A percentile compares a stretch with the other conserved stretches of the same genome.
Conservation (phyloP, 495 filamentous ascomycete genomes). For the Aspergillus avenaceus region DNA sequence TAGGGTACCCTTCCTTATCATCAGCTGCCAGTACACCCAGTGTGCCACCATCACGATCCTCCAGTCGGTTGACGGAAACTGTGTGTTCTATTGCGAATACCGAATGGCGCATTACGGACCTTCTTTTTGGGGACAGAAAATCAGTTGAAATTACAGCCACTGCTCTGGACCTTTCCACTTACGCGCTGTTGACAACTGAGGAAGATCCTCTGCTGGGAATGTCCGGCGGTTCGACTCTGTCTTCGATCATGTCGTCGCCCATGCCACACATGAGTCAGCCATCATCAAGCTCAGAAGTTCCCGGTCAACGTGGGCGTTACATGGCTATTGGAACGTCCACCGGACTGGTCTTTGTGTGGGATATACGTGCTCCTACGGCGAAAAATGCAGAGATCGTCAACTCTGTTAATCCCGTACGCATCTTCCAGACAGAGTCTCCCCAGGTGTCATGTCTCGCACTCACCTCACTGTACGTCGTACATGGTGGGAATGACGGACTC, state of each 20-base stretch:
- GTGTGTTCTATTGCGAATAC: slow-evolving; percentile 20
- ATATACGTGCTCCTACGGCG: slow-evolving; percentile 63
- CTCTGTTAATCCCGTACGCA: slow-evolving; percentile 60
- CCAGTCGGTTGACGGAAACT: slow-evolving; percentile 13
- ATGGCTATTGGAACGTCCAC: slow-evolving; percentile 75
- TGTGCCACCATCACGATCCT: slow-evolving; percentile 28
- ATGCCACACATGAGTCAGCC: slow-evolving; percentile 44
- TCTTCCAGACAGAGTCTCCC: slow-evolving; percentile 90
- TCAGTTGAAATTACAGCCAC: slow-evolving; percentile 61
- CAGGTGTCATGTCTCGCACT: slow-evolving; percentile 81
- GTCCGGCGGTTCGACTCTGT: slow-evolving; percentile 49
- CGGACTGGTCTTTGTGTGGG: slow-evolving; percentile 81
- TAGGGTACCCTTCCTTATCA: slow-evolving; percentile 4
- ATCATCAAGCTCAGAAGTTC: slow-evolving; percentile 51
- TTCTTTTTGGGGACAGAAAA: slow-evolving; percentile 50
- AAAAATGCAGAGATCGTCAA: slow-evolving; percentile 47
- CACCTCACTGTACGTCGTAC: slow-evolving; percentile 81
- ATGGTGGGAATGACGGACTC: slow-evolving; percentile 91
- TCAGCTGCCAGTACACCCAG: slow-evolving; percentile 11
- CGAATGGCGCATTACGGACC: slow-evolving; percentile 59
- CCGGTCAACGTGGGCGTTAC: slow-evolving; percentile 79
- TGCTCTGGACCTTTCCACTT: slow-evolving; percentile 71
- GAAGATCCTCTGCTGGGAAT: slow-evolving; percentile 71
- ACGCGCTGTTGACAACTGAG: slow-evolving; percentile 61
- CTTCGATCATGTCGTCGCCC: slow-evolving; percentile 57